Evolutionary conservation across 371 early-diverging fungal species (phyloP).

Genomic region (Syncephalastrum contaminatum): DNA sequence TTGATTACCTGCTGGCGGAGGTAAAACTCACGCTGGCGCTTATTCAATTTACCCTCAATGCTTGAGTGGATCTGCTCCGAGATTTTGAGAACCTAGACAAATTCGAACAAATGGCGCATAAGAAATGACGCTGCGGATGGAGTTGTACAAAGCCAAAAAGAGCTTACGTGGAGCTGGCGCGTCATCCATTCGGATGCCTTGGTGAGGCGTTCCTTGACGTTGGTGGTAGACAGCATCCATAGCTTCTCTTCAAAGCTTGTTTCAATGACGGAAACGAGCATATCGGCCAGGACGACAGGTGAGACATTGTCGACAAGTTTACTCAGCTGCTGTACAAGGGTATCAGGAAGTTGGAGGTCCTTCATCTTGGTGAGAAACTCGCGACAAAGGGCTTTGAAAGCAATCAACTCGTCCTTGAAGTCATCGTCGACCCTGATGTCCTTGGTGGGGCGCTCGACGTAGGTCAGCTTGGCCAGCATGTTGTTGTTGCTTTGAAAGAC

Average conservation of each 20-base stretch:
- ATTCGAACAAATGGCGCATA: no score
- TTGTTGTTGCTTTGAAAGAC: conserved; percentile 10
- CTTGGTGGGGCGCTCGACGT: conserved; percentile 26
- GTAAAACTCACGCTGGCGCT: conserved; percentile 79
- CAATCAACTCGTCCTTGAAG: conserved; percentile 29
- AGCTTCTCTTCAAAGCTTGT: conserved; percentile 69
- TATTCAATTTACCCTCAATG: conserved; percentile 71
- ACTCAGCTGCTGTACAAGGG: conserved; percentile 59
- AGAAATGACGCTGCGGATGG: no score
- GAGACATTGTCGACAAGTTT: conserved; percentile 63
- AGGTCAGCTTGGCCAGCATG: conserved; percentile 27
- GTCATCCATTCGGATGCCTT: conserved; percentile 60
- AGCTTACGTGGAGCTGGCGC: conserved; percentile 65
- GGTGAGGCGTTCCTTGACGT: conserved; percentile 56
- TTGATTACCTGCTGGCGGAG: conserved; percentile 69
- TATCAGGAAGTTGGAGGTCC: conserved; percentile 66
- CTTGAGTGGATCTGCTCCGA: conserved; percentile 73
- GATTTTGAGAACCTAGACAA: conserved; percentile 61
- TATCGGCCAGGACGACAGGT: conserved; percentile 65
- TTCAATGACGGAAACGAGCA: conserved; percentile 72
- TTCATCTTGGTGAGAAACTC: conserved; percentile 58
- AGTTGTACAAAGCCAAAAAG: not conserved
- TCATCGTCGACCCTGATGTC: conserved; percentile 52
- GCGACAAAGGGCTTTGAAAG: conserved; percentile 56
- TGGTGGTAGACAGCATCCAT: conserved; percentile 54